phyloP scores from a whole-genome alignment of 495 filamentous ascomycete species.

The Penicillium cosmopolitanum region DNA sequence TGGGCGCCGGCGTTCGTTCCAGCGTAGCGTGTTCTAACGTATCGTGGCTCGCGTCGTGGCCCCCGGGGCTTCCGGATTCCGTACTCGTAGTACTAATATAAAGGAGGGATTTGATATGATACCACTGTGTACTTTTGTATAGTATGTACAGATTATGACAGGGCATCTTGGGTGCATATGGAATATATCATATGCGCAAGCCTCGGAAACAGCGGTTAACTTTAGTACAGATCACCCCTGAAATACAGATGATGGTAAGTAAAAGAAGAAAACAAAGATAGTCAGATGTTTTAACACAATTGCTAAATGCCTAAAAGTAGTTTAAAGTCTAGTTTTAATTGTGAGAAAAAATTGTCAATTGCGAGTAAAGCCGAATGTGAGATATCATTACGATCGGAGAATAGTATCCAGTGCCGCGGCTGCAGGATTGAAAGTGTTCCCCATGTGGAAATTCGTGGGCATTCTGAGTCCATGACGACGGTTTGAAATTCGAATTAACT shows the following conservation, averaged over 20 bases:
- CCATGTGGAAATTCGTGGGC: background rate
- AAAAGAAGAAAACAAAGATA: too few species aligned
- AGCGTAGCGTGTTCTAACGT: background rate
- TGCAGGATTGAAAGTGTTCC: background rate
- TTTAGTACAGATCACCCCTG: background rate
- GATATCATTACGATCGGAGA: background rate
- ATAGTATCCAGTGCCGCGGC: background rate
- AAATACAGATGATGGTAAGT: too few species aligned
- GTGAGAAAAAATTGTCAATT: background rate
- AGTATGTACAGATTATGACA: too few species aligned
- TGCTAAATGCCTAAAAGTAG: background rate
- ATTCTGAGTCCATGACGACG: background rate
- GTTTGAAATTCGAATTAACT: background rate
- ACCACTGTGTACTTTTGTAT: background rate
- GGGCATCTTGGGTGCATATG: too few species aligned
- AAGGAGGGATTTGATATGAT: background rate
- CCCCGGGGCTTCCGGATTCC: background rate
- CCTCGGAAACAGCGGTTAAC: background rate
- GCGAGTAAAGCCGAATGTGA: slow-evolving; percentile 1
- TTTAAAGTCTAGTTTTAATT: background rate
- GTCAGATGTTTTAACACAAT: too few species aligned
- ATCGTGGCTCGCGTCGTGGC: background rate
- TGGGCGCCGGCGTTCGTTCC: background rate
- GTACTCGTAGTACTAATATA: background rate
- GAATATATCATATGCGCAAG: background rate